Base-by-base conservation (phyloP, 1,284 basidiomycete species). In the Irpex lacteus region DNA sequence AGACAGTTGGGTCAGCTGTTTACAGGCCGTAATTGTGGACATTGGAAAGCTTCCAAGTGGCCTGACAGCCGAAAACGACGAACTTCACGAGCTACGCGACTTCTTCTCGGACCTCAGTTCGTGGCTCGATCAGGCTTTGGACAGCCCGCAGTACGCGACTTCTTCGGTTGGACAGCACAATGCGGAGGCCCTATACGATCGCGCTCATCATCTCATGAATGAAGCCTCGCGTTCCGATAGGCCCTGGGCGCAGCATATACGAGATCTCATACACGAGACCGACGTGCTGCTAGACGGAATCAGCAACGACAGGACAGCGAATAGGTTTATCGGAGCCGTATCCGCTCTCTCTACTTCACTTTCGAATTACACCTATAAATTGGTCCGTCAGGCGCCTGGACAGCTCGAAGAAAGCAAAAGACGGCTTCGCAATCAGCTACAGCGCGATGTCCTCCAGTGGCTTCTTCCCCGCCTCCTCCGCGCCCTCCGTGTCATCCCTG, bases 41-140 rank as follows among this genome's bases (percentile, higher is more conserved):
- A 61, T 76, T 19, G 64, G 72, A 13, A 66, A 64, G 13, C 65
- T 73, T 19, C 73, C 74, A 11, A 64, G 66, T 26, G 71, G 66
- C 60, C 61, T 70, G 4, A 54, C 60, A 1, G 47, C 57, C 26
- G 64, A 66, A 6, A 62, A 32, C 50, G 52, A 59, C 21, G 50
- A 60, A 13, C 62, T 53, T 7, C 53, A 36, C 0, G 70, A 70
- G 5, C 50, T 77, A 5, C 67, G 63, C 36, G 65, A 50, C n/a
- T 81, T 74, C 66, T 76, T 80, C 64, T 59, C 64, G 8, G 72
- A 71, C 8, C 56, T 80, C 15, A 75, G 74, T 4, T 56, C 44
- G 8, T 83, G 77, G 75, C 66, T 82, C 36, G 76, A 79, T 18
- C 71, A 63, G 8, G 76, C 79, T 0, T 70, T 82, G n/a, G 67